Evolutionary conservation across 192 early-diverging fungal species (phyloP).

Genomic region (Coemansia sp.): DNA sequence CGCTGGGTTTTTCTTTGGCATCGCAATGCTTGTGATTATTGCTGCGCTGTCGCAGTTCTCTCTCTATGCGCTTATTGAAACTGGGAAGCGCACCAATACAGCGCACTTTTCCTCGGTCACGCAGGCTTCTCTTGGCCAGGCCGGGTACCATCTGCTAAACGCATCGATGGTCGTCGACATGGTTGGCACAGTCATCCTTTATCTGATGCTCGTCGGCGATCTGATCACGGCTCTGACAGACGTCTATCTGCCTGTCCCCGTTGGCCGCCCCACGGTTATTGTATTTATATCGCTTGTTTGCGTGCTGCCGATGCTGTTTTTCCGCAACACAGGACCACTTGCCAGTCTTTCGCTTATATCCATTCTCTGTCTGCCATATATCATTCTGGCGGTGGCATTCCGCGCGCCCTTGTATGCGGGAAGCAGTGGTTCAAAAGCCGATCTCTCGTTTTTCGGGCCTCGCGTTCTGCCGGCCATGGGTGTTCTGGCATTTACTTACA

Average conservation of each 20-base stretch:
- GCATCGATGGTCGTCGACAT: slow-evolving; percentile 57
- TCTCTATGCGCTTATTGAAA: slow-evolving; percentile 55
- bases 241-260: slow-evolving; percentile 19
- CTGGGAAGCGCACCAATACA: slow-evolving; percentile 54
- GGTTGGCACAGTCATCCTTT: slow-evolving; percentile 48
- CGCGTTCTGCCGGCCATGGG: slow-evolving; percentile 62
- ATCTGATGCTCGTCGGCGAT: slow-evolving; percentile 39
- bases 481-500: slow-evolving; percentile 62
- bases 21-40: slow-evolving; percentile 54
- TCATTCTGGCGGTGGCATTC: slow-evolving; percentile 56
- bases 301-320: slow-evolving; percentile 56
- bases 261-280: slow-evolving; percentile 13
- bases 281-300: slow-evolving; percentile 25
- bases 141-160: slow-evolving; percentile 59
- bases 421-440: slow-evolving; percentile 23
- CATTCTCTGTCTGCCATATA: slow-evolving; percentile 58
- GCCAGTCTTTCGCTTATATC: slow-evolving; percentile 57
- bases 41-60: slow-evolving; percentile 55
- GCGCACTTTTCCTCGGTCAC: slow-evolving; percentile 58
- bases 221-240: slow-evolving; percentile 16
- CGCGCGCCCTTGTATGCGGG: slow-evolving; percentile 53
- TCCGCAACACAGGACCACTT: slow-evolving; percentile 60
- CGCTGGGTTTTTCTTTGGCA: slow-evolving; percentile 56
- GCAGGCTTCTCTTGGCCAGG: slow-evolving; percentile 48
- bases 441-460: slow-evolving; percentile 51